These are phyloP conservation scores for Starmerella floris DNA, from an alignment of 805 yeast genomes.

Conservation along the genomic window DNA sequence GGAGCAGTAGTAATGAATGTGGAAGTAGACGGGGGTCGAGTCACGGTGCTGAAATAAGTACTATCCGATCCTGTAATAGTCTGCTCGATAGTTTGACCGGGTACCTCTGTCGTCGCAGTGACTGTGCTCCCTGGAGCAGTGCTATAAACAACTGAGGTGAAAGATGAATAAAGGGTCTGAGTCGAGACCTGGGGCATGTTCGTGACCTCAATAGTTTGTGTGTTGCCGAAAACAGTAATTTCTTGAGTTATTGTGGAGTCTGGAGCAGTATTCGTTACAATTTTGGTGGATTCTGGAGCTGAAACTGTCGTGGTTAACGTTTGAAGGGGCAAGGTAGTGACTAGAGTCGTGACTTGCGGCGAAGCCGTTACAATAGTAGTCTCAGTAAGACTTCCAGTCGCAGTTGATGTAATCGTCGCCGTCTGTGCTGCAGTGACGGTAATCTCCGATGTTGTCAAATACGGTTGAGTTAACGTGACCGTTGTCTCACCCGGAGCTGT, in stretches of 20 bases:
- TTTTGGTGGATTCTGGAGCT: conserved; percentile 5
- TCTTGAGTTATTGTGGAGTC: conserved; percentile 1
- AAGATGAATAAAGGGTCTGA: not conserved
- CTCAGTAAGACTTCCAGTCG: conserved; percentile 5
- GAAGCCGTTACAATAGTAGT: not conserved
- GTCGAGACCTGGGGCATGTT: conserved; percentile 13
- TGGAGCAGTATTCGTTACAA: conserved; percentile 2
- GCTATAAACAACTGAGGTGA: not conserved
- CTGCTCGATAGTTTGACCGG: not conserved
- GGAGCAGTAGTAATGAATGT: conserved; percentile 5
- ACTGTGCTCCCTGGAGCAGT: conserved; percentile 9
- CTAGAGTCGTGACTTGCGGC: conserved; percentile 1
- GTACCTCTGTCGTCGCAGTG: conserved; percentile 5
- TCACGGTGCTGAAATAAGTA: conserved; percentile 3
- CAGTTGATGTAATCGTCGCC: conserved; percentile 4
- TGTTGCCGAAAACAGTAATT: conserved; percentile 5
- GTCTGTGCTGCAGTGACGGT: conserved; percentile 6
- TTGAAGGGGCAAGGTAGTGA: conserved; percentile 4
- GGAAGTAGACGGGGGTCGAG: conserved; percentile 1
- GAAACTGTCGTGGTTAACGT: conserved; percentile 5
- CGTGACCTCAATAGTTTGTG: conserved; percentile 10
- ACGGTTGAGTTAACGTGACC: conserved; percentile 7
- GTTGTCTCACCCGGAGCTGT: conserved; percentile 10
- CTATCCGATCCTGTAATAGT: conserved; percentile 1
- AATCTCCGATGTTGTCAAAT: conserved; percentile 6